These are phyloP conservation scores for baker's yeast (Saccharomyces cerevisiae) DNA, from an alignment of 805 yeast genomes.

Conservation along the genomic window DNA sequence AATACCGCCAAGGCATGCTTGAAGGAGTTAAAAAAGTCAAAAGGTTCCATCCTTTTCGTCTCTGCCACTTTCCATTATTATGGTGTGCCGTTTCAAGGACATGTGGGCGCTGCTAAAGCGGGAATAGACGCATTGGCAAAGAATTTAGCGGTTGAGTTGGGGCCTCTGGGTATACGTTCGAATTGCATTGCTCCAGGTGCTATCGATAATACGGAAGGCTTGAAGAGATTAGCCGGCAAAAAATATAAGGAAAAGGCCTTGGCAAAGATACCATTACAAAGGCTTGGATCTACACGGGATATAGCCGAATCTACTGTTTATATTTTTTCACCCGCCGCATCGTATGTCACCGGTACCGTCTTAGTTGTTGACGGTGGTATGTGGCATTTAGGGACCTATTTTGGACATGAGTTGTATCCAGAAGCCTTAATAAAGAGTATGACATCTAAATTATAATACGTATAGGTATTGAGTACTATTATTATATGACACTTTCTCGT, in stretches of 20 bases:
- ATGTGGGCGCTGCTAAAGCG: conserved; percentile 93
- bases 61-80: conserved; percentile 85
- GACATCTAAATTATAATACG: conserved; percentile 32
- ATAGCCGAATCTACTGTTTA: conserved; percentile 84
- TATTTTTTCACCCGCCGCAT: conserved; percentile 75
- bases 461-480: not conserved
- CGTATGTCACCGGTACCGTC: conserved; percentile 67
- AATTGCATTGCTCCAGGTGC: conserved; percentile 91
- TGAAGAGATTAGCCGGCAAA: conserved; percentile 48
- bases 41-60: conserved; percentile 70
- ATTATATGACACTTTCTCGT: not conserved
- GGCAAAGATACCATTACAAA: conserved; percentile 46
- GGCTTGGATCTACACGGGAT: conserved; percentile 64
- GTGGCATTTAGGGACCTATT: conserved; percentile 65
- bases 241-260: conserved; percentile 35
- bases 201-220: conserved; percentile 81
- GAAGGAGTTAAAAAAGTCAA: conserved; percentile 51
- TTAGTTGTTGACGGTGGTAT: conserved; percentile 84
- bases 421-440: conserved; percentile 30
- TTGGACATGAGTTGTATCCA: conserved; percentile 38
- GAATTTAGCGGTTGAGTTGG: conserved; percentile 82
- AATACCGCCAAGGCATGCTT: conserved; percentile 82
- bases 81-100: conserved; percentile 83
- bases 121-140: conserved; percentile 85
- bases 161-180: conserved; percentile 77